phyloP scores from a whole-genome alignment of 257 asterid genomes.

The Scutellaria barbata region DNA sequence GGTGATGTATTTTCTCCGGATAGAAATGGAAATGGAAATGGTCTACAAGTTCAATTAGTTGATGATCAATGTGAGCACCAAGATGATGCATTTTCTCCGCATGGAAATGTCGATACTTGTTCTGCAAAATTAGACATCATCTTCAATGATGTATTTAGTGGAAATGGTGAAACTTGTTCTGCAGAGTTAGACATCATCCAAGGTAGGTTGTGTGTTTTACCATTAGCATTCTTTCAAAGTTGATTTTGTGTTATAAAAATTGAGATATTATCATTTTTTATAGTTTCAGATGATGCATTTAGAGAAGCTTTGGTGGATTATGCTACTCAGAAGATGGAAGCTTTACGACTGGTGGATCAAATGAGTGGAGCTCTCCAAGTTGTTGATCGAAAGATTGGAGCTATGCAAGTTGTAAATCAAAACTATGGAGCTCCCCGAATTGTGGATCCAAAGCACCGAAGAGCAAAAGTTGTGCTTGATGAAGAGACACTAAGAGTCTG shows the following conservation, averaged over 20 bases:
- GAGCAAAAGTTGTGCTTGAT: slow-evolving; percentile 47
- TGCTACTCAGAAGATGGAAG: slow-evolving; percentile 29
- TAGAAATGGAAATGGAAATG: too few species aligned
- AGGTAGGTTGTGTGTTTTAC: too few species aligned
- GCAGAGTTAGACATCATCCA: neutral
- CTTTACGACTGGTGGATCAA: slow-evolving; percentile 23
- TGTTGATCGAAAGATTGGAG: slow-evolving; percentile 21
- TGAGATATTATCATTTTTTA: neutral
- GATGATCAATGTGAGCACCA: too few species aligned
- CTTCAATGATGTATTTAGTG: neutral
- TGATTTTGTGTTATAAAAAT: neutral
- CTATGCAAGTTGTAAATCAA: slow-evolving; percentile 23
- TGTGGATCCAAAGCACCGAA: slow-evolving; percentile 13
- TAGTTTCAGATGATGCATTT: slow-evolving; percentile 30
- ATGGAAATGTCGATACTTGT: too few species aligned
- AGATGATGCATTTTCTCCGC: too few species aligned
- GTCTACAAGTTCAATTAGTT: too few species aligned
- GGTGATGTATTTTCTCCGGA: too few species aligned
- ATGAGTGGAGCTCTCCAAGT: neutral
- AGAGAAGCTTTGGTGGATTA: slow-evolving; percentile 31
- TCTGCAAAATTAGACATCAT: neutral
- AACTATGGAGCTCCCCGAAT: neutral
- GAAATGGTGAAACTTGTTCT: too few species aligned
- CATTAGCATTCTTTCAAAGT: neutral
- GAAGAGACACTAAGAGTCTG: slow-evolving; percentile 39